phyloP scores from a whole-genome alignment of 768 basidiomycete species.

The Trametes punicea region DNA sequence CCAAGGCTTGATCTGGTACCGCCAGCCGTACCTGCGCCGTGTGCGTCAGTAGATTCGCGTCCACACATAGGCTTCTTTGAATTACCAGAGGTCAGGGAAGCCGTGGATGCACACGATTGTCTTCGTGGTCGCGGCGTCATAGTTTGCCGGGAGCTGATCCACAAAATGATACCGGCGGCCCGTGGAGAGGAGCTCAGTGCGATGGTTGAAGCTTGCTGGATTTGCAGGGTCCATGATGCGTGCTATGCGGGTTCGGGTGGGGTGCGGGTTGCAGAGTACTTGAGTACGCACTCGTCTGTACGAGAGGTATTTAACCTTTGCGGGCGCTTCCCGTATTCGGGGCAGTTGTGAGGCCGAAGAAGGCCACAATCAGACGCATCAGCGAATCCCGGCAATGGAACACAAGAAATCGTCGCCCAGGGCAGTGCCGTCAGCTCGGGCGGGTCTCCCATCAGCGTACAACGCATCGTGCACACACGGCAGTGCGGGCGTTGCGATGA shows the following conservation, averaged over 20 bases:
- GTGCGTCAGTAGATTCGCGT: neutral
- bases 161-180: slow-evolving; percentile 69
- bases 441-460: neutral
- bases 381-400: neutral
- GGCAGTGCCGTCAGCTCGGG: neutral
- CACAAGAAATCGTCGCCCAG: neutral
- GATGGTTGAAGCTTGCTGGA: slow-evolving; percentile 49
- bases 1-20: slow-evolving; percentile 72
- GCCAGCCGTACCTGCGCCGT: slow-evolving; percentile 63
- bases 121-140: slow-evolving; percentile 38
- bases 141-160: slow-evolving; percentile 55
- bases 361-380: slow-evolving; percentile 10
- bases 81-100: slow-evolving; percentile 64
- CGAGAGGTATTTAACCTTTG: slow-evolving; percentile 9
- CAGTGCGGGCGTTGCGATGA: no score
- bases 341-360: slow-evolving; percentile 5
- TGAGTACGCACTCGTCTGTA: no score
- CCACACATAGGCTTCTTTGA: neutral
- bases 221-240: slow-evolving; percentile 33
- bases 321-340: slow-evolving; percentile 10
- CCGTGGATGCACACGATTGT: slow-evolving; percentile 78
- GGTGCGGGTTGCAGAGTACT: neutral
- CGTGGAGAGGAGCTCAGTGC: slow-evolving; percentile 48
- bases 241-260: neutral
- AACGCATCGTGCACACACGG: neutral